phyloP scores from a whole-genome alignment of 148 eudicot genomes.

The Rhododendron mucronatum region DNA sequence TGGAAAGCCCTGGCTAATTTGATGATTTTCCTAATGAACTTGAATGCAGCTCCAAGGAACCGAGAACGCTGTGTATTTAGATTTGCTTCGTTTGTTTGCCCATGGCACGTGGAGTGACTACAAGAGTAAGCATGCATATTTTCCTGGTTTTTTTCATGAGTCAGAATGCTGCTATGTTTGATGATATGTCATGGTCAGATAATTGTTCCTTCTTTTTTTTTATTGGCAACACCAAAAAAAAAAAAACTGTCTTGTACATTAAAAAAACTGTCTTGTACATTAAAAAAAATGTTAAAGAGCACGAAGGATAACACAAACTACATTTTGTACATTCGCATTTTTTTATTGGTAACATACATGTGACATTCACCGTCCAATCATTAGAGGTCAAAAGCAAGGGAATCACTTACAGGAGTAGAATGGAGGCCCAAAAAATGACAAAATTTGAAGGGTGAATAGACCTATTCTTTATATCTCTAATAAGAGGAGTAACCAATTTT shows the following conservation, averaged over 20 bases:
- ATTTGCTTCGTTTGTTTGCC: slow-evolving; percentile 86
- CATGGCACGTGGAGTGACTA: slow-evolving; percentile 97
- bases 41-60: slow-evolving; percentile 84
- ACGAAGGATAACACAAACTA: background rate
- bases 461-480: background rate
- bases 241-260: no score
- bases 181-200: background rate
- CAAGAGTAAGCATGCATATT: slow-evolving; percentile 55
- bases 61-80: slow-evolving; percentile 58
- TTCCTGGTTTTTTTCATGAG: background rate
- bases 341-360: background rate
- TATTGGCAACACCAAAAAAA: background rate
- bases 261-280: background rate
- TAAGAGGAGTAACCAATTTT: background rate
- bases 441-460: background rate
- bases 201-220: background rate
- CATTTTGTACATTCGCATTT: background rate
- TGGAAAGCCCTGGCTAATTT: background rate
- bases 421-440: background rate
- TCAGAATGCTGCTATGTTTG: background rate
- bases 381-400: background rate
- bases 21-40: slow-evolving; percentile 6
- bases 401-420: background rate
- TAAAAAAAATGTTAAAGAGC: background rate
- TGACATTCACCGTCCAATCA: background rate